Conservation (phyloP, 352 stramenopile species). For the Aphanomyces stellatus region DNA sequence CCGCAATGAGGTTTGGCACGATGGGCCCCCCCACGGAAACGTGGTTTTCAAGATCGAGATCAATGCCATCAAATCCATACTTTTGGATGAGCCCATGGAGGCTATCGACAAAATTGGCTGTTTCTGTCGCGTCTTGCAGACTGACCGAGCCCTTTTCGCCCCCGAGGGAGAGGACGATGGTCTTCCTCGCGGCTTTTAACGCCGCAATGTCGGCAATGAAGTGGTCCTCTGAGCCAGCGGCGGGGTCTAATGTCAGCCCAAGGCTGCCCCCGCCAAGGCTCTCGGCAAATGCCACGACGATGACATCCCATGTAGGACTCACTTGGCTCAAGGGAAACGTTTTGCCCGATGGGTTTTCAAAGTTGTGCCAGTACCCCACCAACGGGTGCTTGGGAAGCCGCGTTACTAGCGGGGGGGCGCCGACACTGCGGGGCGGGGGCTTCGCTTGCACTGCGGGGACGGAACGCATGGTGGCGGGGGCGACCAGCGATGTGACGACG, state of each 20-base stretch:
- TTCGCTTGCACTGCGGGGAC: no score
- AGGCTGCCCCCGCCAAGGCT: neutral
- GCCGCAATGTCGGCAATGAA: slow-evolving; percentile 11
- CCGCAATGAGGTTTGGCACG: slow-evolving; percentile 12
- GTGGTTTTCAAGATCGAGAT: slow-evolving; percentile 9
- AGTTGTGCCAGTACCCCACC: slow-evolving; percentile 20
- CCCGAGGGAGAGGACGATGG: slow-evolving; percentile 8
- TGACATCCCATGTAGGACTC: slow-evolving; percentile 2
- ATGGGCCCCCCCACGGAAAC: slow-evolving; percentile 2
- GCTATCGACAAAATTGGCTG: neutral
- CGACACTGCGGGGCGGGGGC: no score
- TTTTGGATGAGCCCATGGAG: neutral
- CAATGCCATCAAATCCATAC: slow-evolving; percentile 19
- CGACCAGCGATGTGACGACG: no score
- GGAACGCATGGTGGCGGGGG: no score
- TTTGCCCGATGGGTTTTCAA: slow-evolving; percentile 10
- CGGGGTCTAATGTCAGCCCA: neutral
- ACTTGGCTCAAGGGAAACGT: slow-evolving; percentile 9
- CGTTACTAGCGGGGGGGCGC: neutral
- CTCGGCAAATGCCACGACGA: slow-evolving; percentile 11
- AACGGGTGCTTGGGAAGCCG: neutral
- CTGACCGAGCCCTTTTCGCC: slow-evolving; percentile 9
- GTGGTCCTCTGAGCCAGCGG: neutral
- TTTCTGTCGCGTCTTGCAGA: neutral
- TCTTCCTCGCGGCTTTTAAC: slow-evolving; percentile 5